These are phyloP conservation scores for Petunia secreta DNA, from an alignment of 257 asterid genomes.

Conservation along the genomic window DNA sequence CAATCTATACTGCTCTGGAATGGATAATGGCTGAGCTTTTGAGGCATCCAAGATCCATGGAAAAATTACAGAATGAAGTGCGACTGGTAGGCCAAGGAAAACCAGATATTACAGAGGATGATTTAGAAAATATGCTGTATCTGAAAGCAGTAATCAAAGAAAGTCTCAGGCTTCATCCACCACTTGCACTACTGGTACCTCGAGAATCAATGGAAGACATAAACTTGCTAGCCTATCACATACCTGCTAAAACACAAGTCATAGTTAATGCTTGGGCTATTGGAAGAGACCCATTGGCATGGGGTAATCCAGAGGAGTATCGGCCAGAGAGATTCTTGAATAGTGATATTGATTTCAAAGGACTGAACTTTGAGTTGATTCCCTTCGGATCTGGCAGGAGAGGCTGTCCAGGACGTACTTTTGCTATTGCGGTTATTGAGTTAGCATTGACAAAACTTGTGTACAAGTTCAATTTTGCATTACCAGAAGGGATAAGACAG, in stretches of 20 bases:
- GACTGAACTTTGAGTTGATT: slow-evolving; percentile 44
- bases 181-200: slow-evolving; percentile 48
- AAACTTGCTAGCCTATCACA: slow-evolving; percentile 45
- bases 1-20: slow-evolving; percentile 36
- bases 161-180: slow-evolving; percentile 43
- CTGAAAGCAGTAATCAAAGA: slow-evolving; percentile 56
- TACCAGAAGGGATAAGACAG: slow-evolving; percentile 33
- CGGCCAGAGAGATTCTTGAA: slow-evolving; percentile 52
- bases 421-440: slow-evolving; percentile 35
- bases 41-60: slow-evolving; percentile 20
- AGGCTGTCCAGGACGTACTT: slow-evolving; percentile 50
- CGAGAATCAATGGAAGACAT: slow-evolving; percentile 45
- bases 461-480: too few relatives aligned
- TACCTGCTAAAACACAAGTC: slow-evolving; percentile 39
- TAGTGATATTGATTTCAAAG: slow-evolving; percentile 37
- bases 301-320: slow-evolving; percentile 54
- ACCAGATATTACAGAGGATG: slow-evolving; percentile 36
- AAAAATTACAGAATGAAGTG: slow-evolving; percentile 41
- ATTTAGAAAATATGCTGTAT: slow-evolving; percentile 46
- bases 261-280: slow-evolving; percentile 57
- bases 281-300: slow-evolving; percentile 41
- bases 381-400: slow-evolving; percentile 68
- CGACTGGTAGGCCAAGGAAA: slow-evolving; percentile 27
- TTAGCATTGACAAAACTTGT: slow-evolving; percentile 45
- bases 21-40: slow-evolving; percentile 52